Percentiles rank a stretch among this genome's conserved stretches.
These are phyloP conservation scores for Corynascus novoguineensis DNA, from an alignment of 495 filamentous ascomycete species.

Conservation along the genomic window DNA sequence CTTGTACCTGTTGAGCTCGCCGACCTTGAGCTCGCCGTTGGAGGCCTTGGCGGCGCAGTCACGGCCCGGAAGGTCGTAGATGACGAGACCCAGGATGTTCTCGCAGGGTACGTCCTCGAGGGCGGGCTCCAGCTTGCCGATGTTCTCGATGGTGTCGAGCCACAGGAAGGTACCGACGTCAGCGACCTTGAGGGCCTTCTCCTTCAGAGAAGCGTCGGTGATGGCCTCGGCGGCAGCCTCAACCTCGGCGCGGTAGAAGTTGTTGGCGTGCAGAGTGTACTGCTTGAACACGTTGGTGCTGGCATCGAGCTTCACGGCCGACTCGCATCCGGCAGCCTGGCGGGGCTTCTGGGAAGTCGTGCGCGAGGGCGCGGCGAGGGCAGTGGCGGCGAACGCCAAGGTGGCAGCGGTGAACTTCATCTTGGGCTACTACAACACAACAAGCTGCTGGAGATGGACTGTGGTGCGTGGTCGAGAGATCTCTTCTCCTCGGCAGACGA, in stretches of 20 bases:
- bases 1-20: slow-evolving; percentile 61
- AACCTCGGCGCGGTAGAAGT: slow-evolving; percentile 52
- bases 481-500: slow-evolving; percentile 4
- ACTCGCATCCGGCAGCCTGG: slow-evolving; percentile 38
- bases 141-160: slow-evolving; percentile 59
- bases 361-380: slow-evolving; percentile 38
- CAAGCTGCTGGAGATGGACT: background rate
- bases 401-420: slow-evolving; percentile 44
- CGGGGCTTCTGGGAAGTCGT: slow-evolving; percentile 26
- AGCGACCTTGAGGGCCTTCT: slow-evolving; percentile 50
- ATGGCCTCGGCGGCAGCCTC: slow-evolving; percentile 41
- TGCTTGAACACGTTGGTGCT: slow-evolving; percentile 50
- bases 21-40: slow-evolving; percentile 67
- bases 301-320: slow-evolving; percentile 47
- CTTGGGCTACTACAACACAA: slow-evolving; percentile 27
- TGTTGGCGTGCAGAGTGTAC: slow-evolving; percentile 53
- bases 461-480: slow-evolving; percentile 9
- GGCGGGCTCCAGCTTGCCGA: slow-evolving; percentile 52
- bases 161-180: slow-evolving; percentile 65
- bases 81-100: slow-evolving; percentile 59
- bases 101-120: slow-evolving; percentile 51
- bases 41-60: slow-evolving; percentile 73
- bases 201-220: slow-evolving; percentile 33
- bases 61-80: slow-evolving; percentile 73
- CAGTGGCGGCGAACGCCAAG: slow-evolving; percentile 39